A percentile compares a stretch with the other conserved stretches of the same genome.
Conservation (phyloP, 345 rosid genomes). For the Kandelia obovata region DNA sequence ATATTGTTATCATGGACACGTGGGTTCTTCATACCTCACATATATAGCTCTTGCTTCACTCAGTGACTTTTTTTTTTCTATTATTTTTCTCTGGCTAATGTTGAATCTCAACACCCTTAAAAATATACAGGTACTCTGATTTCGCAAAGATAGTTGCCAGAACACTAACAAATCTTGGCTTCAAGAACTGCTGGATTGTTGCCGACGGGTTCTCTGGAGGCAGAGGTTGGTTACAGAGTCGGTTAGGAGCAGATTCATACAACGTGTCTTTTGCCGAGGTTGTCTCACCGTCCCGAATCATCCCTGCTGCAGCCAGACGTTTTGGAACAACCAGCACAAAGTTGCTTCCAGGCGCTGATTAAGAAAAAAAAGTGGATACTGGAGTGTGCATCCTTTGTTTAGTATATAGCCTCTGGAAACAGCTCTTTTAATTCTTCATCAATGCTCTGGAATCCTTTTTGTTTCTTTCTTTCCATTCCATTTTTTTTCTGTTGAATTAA, state of each 20-base stretch:
- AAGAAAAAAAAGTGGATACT: background rate
- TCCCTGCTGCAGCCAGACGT: constrained; percentile 56
- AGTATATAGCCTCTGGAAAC: background rate
- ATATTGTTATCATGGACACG: constrained; percentile 83
- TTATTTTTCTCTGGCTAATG: background rate
- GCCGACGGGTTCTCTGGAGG: constrained; percentile 83
- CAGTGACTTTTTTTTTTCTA: background rate
- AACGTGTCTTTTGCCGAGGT: constrained; percentile 60
- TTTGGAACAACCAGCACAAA: constrained; percentile 59
- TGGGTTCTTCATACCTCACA: constrained; percentile 30
- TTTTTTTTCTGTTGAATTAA: background rate
- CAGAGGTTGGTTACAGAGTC: constrained; percentile 87
- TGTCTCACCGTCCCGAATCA: constrained; percentile 60
- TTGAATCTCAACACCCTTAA: background rate
- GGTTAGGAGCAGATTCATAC: constrained; percentile 78
- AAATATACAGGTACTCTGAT: constrained; percentile 60
- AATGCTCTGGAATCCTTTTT: background rate
- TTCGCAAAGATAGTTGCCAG: constrained; percentile 74
- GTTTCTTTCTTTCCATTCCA: too few relatives aligned
- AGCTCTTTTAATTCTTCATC: background rate
- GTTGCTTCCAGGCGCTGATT: constrained; percentile 78
- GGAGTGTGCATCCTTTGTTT: background rate
- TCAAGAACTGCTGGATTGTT: constrained; percentile 71
- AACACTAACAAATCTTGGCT: constrained; percentile 64
- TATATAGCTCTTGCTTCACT: background rate